phyloP scores from a whole-genome alignment of 108 stramenopile species.

The Nannochloropsis gaditana region DNA sequence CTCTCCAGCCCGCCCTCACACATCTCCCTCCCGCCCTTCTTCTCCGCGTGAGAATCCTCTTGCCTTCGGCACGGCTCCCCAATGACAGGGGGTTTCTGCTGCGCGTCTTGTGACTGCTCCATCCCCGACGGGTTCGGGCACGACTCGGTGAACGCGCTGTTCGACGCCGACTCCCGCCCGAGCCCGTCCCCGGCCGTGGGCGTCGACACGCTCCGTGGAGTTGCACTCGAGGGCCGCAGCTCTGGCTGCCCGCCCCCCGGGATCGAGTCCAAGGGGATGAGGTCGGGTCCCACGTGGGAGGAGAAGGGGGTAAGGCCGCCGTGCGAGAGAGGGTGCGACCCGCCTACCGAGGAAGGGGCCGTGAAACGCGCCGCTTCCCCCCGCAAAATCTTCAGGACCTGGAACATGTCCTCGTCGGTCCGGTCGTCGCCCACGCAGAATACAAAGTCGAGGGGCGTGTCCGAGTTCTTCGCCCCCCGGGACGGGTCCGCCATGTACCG shows the following conservation, averaged over 20 bases:
- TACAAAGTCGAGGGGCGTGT: conserved; percentile 37
- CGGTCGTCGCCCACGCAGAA: conserved; percentile 50
- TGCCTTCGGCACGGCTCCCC: background rate
- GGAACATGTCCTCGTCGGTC: conserved; percentile 50
- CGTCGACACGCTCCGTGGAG: background rate
- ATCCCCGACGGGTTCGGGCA: no score
- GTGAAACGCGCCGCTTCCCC: conserved; percentile 28
- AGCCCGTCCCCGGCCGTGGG: no score
- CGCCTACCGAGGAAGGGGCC: conserved; percentile 1
- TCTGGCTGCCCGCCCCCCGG: background rate
- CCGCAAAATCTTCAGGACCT: conserved; percentile 34
- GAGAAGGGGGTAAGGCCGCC: background rate
- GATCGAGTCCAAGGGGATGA: background rate
- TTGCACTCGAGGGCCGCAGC: background rate
- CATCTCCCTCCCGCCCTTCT: background rate
- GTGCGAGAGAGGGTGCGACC: background rate
- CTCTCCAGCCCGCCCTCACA: background rate
- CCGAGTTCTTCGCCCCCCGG: background rate
- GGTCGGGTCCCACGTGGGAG: conserved; percentile 10
- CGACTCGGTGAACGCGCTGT: no score
- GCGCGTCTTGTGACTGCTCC: background rate
- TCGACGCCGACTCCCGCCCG: no score
- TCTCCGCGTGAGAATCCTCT: background rate
- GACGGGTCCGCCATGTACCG: conserved; percentile 29
- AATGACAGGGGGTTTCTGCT: background rate